Conservation (phyloP, 345 rosid genomes). For the Brassica incana region DNA sequence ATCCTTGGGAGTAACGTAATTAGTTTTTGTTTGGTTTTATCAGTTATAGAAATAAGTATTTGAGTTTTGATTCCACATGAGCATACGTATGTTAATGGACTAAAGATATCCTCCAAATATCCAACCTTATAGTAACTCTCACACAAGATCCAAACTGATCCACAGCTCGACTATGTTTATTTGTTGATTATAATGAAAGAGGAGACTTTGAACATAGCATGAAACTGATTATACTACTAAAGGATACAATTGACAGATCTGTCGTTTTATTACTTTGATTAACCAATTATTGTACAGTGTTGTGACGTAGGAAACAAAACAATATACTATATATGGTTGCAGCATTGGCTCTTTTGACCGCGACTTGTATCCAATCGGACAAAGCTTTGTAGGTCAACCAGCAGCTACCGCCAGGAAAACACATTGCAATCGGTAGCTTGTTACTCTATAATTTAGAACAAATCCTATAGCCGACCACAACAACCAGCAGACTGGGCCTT, state of each 20-base stretch:
- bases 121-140: background rate
- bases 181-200: background rate
- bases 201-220: background rate
- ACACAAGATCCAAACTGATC: background rate
- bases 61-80: background rate
- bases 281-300: constrained; percentile 20
- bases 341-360: too few species aligned
- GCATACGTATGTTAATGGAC: background rate
- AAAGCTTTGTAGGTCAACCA: too few species aligned
- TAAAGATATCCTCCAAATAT: too few species aligned
- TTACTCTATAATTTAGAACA: background rate
- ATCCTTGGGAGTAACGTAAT: background rate
- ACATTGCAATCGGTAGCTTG: background rate
- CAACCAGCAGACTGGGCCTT: background rate
- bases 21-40: background rate
- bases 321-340: background rate
- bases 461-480: background rate
- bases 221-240: background rate
- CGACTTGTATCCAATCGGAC: too few species aligned
- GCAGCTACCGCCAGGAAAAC: too few species aligned
- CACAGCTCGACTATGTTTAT: background rate
- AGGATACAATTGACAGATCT: constrained; percentile 4
- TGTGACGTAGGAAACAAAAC: too few species aligned
- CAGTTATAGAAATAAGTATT: too few species aligned
- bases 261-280: constrained; percentile 25